Conservation (phyloP, 2,329 filamentous ascomycete genomes). For the Tolypocladium capitatum region DNA sequence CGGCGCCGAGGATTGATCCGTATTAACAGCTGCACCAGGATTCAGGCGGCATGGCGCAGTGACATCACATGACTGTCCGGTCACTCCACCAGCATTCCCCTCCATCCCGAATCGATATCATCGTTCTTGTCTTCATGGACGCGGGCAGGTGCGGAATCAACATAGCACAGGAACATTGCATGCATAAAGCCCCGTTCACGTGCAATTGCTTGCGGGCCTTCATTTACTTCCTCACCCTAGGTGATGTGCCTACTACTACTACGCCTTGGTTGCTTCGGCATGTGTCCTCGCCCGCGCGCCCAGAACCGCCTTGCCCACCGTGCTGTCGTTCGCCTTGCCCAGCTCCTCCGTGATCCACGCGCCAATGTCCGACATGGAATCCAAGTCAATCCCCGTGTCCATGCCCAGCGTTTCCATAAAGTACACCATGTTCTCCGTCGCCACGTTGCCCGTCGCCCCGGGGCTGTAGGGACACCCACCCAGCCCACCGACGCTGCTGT, state of each 20-base stretch:
- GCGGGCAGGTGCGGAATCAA: too few species aligned
- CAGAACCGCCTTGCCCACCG: conserved; percentile 52
- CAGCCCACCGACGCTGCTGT: conserved; percentile 65
- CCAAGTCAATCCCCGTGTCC: conserved; percentile 58
- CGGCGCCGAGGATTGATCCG: conserved; percentile 2
- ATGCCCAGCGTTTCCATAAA: conserved; percentile 62
- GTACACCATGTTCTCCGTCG: conserved; percentile 74
- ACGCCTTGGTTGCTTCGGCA: not conserved
- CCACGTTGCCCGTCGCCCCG: conserved; percentile 75
- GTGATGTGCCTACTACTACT: not conserved
- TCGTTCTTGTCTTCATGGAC: too few species aligned
- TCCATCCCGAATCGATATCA: not conserved
- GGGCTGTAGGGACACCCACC: conserved; percentile 79
- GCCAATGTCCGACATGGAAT: conserved; percentile 54
- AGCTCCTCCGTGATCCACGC: conserved; percentile 57
- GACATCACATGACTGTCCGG: conserved; percentile 1
- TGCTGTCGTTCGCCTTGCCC: conserved; percentile 49
- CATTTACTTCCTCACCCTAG: not conserved
- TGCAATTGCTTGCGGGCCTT: not conserved
- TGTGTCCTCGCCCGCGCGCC: conserved; percentile 28
- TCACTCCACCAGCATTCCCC: not conserved
- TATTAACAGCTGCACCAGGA: not conserved
- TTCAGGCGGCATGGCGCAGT: not conserved
- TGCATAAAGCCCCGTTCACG: not conserved
- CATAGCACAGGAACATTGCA: too few species aligned